These are phyloP conservation scores for Claviceps africana DNA, from an alignment of 2,329 filamentous ascomycete species.

Conservation along the genomic window DNA sequence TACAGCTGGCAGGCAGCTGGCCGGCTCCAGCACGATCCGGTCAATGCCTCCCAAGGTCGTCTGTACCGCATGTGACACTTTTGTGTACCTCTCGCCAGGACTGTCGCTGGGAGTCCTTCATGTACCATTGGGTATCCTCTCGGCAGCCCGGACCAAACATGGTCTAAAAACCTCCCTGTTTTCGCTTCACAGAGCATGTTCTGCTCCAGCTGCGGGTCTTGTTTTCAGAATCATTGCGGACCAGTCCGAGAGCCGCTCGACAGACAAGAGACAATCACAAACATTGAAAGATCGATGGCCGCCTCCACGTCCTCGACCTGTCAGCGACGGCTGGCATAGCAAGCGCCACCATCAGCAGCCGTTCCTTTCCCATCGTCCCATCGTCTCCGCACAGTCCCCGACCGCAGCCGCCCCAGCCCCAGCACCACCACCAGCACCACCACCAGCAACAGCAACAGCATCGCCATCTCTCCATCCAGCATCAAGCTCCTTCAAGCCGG, in stretches of 20 bases:
- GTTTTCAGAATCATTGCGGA: not conserved
- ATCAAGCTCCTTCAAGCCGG: constrained; percentile 13
- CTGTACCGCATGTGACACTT: not conserved
- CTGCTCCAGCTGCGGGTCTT: too few relatives aligned
- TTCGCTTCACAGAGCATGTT: not conserved
- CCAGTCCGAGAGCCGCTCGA: not conserved
- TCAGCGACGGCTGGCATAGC: not conserved
- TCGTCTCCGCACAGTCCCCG: not conserved
- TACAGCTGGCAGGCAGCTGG: not conserved
- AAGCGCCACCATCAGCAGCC: not conserved
- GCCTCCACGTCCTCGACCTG: not conserved
- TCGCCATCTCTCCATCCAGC: constrained; percentile 3
- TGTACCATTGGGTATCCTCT: not conserved
- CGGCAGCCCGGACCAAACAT: not conserved
- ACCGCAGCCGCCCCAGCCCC: not conserved
- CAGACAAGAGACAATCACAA: not conserved
- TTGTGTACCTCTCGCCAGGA: not conserved
- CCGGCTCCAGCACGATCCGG: not conserved
- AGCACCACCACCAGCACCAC: not conserved
- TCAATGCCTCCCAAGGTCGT: not conserved
- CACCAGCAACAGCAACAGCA: constrained; percentile 4
- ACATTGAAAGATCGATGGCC: not conserved
- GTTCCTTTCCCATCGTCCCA: not conserved
- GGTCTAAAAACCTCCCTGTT: not conserved
- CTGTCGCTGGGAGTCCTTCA: not conserved